Percentiles rank a stretch among this genome's conserved stretches.
These are phyloP conservation scores for Pyracantha coccinea DNA, from an alignment of 331 rosid species.

Conservation along the genomic window DNA sequence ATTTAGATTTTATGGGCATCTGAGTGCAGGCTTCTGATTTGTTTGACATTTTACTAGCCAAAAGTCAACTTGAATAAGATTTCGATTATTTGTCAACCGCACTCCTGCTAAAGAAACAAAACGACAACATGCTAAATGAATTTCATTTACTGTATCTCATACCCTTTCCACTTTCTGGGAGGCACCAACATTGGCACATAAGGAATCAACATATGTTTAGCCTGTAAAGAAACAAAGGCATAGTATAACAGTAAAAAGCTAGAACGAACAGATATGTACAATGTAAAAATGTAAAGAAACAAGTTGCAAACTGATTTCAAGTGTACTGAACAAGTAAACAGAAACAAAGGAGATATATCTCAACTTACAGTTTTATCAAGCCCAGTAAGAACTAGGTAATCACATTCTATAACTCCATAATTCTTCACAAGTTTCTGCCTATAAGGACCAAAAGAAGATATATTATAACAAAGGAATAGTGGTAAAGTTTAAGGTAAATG, in stretches of 20 bases:
- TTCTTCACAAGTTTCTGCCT: slow-evolving; percentile 68
- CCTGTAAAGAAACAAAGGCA: slow-evolving; percentile 47
- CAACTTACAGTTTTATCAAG: slow-evolving; percentile 69
- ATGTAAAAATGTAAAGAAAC: neutral
- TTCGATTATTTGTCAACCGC: neutral
- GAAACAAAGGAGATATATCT: neutral
- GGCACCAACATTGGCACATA: slow-evolving; percentile 88
- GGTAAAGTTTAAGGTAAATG: neutral
- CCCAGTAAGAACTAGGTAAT: slow-evolving; percentile 62
- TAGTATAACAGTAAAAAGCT: slow-evolving; percentile 11
- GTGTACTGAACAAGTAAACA: slow-evolving; percentile 3
- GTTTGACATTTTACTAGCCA: neutral
- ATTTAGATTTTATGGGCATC: neutral
- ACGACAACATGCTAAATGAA: slow-evolving; percentile 7
- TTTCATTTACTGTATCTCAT: slow-evolving; percentile 16
- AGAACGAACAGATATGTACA: neutral
- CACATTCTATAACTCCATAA: slow-evolving; percentile 74
- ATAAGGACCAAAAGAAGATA: slow-evolving; percentile 24
- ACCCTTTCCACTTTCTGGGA: slow-evolving; percentile 86
- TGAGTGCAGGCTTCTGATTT: slow-evolving; percentile 4
- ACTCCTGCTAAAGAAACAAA: neutral
- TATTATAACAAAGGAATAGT: slow-evolving; percentile 6
- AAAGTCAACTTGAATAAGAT: neutral
- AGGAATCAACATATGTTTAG: slow-evolving; percentile 71
- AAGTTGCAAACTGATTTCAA: slow-evolving; percentile 5